These are phyloP conservation scores for Penicillium digitatum DNA, from an alignment of 2,329 filamentous ascomycete species.

Conservation along the genomic window DNA sequence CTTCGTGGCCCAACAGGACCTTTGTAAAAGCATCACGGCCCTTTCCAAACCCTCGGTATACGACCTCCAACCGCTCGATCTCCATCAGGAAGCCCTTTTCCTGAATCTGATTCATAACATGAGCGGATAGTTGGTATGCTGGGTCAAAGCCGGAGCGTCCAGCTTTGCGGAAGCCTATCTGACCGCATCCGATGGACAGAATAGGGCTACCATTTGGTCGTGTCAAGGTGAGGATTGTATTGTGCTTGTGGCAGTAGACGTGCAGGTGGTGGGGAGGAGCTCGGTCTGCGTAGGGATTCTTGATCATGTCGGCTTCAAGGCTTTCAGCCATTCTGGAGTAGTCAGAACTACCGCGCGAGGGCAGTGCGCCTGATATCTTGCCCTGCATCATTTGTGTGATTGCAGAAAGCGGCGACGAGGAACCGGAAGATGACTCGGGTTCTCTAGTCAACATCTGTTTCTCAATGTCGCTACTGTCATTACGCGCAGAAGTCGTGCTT, in stretches of 20 bases:
- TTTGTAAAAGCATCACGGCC: conserved; percentile 88
- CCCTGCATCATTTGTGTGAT: conserved; percentile 34
- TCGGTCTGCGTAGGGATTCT: conserved; percentile 35
- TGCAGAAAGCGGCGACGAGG: conserved; percentile 27
- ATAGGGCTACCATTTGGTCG: conserved; percentile 75
- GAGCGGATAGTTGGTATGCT: conserved; percentile 82
- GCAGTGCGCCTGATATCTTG: conserved; percentile 15
- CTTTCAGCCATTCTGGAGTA: conserved; percentile 33
- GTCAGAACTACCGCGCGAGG: conserved; percentile 24
- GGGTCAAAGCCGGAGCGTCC: conserved; percentile 81
- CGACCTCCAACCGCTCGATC: conserved; percentile 73
- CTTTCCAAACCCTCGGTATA: conserved; percentile 77
- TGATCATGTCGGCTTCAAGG: conserved; percentile 35
- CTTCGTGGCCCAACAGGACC: conserved; percentile 81
- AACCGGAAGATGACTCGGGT: conserved; percentile 14
- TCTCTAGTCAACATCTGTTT: conserved; percentile 27
- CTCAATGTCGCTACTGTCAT: conserved; percentile 25
- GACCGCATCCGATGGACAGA: conserved; percentile 75
- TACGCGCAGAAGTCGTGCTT: conserved; percentile 11
- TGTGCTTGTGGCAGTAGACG: conserved; percentile 84
- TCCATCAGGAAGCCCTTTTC: conserved; percentile 73
- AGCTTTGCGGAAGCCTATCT: conserved; percentile 85
- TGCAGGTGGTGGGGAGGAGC: conserved; percentile 73
- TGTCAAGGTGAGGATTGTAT: conserved; percentile 88
- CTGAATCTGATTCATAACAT: conserved; percentile 77